Evolutionary conservation across 139 green algal species (phyloP).

Genomic region (Zygnema cylindricum): DNA sequence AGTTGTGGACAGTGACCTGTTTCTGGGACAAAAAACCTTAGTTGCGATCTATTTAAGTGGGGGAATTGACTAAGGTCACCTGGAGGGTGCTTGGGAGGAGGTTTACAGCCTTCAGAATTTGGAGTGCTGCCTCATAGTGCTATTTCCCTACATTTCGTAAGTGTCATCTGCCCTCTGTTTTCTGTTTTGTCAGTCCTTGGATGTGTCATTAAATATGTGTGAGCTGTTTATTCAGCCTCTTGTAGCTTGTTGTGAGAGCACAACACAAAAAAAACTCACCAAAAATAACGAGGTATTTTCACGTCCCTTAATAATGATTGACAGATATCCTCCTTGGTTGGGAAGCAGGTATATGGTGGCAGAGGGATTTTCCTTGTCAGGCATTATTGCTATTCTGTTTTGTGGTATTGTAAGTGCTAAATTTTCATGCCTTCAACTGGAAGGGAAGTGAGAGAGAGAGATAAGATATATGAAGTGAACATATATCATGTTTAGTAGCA

Average conservation of each 20-base stretch:
- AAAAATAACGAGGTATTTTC: not conserved
- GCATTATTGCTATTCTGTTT: constrained; percentile 83
- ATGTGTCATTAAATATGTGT: too few relatives aligned
- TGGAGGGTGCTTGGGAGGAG: not conserved
- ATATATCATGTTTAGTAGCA: too few relatives aligned
- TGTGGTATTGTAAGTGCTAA: constrained; percentile 71
- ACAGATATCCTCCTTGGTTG: not conserved
- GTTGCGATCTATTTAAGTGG: not conserved
- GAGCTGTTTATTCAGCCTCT: too few relatives aligned
- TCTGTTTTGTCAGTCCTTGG: too few relatives aligned
- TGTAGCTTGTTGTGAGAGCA: too few relatives aligned
- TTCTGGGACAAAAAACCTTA: not conserved
- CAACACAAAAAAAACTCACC: too few relatives aligned
- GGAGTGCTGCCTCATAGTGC: constrained; percentile 53
- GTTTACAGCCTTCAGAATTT: constrained; percentile 54
- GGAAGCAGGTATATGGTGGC: constrained; percentile 71
- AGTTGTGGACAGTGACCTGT: not conserved
- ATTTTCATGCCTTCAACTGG: too few relatives aligned
- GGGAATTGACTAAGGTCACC: not conserved
- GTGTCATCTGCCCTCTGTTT: not conserved
- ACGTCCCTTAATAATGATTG: not conserved
- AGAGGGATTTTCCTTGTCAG: constrained; percentile 71
- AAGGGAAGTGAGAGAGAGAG: too few relatives aligned
- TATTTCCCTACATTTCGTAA: constrained; percentile 60
- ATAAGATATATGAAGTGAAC: too few relatives aligned